Evolutionary conservation across 208 protist genomes (phyloP).

Genomic region (Polymyxa betae): DNA sequence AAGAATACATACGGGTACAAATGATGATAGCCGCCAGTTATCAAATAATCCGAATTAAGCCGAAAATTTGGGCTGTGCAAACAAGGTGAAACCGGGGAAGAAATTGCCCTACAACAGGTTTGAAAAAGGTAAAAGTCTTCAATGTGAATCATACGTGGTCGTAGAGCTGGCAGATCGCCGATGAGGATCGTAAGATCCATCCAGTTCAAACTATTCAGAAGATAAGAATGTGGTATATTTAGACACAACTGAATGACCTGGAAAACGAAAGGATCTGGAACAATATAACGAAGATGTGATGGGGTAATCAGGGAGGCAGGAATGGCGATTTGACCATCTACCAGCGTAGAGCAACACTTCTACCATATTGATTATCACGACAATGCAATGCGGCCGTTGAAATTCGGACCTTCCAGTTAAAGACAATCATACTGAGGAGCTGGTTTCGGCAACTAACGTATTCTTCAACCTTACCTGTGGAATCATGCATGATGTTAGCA

Average conservation of each 20-base stretch:
- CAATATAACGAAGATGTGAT: neutral
- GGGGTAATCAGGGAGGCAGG: neutral
- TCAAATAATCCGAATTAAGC: too few species aligned
- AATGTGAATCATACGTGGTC: too few species aligned
- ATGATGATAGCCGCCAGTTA: too few species aligned
- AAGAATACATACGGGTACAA: too few species aligned
- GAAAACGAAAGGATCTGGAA: slow-evolving; percentile 4
- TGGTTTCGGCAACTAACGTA: neutral
- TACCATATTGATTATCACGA: neutral
- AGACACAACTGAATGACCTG: neutral
- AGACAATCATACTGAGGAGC: neutral
- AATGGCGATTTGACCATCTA: neutral
- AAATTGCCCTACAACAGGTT: neutral
- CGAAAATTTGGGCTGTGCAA: neutral
- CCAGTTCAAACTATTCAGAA: neutral
- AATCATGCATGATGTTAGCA: neutral
- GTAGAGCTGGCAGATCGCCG: too few species aligned
- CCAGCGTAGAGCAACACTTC: neutral
- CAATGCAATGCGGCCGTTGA: neutral
- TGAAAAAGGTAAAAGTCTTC: neutral
- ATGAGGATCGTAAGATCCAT: neutral
- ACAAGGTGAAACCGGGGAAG: neutral
- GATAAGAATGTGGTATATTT: neutral
- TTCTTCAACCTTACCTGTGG: neutral
- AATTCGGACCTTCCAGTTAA: neutral